phyloP scores from a whole-genome alignment of 1,284 basidiomycete species.

The Xerocomus nothofagi region DNA sequence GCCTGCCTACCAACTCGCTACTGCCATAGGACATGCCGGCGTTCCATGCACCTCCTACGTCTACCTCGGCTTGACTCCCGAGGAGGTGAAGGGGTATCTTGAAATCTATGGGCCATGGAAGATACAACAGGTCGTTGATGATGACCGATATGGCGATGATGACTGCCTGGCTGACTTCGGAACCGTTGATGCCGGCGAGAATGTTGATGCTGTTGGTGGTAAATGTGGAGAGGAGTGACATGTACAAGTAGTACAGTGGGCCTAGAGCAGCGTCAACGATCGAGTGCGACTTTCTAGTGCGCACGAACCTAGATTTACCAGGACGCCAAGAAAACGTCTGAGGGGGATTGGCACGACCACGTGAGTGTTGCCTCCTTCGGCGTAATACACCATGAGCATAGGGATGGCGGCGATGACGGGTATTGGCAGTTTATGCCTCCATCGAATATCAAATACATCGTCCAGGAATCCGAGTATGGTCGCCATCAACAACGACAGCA shows the following conservation, averaged over 20 bases:
- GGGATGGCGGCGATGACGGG: constrained; percentile 95
- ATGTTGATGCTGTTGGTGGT: constrained; percentile 99
- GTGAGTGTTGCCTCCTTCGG: constrained; percentile 89
- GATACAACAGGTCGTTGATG: constrained; percentile 89
- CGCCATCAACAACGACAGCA: constrained; percentile 89
- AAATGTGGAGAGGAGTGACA: constrained; percentile 94
- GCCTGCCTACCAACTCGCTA: constrained; percentile 84
- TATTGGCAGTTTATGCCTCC: constrained; percentile 97
- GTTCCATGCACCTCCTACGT: constrained; percentile 74
- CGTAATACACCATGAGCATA: constrained; percentile 93
- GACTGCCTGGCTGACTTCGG: constrained; percentile 91
- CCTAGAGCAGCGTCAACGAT: constrained; percentile 48
- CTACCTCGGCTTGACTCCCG: constrained; percentile 63
- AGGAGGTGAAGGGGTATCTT: constrained; percentile 68
- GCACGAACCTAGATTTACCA: constrained; percentile 84
- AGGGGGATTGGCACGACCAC: constrained; percentile 91
- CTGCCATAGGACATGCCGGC: constrained; percentile 86
- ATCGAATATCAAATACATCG: constrained; percentile 98
- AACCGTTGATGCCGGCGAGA: constrained; percentile 95
- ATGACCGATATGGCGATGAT: constrained; percentile 91
- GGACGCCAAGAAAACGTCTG: constrained; percentile 67
- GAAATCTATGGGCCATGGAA: constrained; percentile 79
- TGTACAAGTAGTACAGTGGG: constrained; percentile 95
- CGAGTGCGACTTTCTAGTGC: neutral
- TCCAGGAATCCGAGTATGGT: constrained; percentile 95